Base-by-base conservation (phyloP, 345 rosid genomes). In the Rubroshorea leprosula region DNA sequence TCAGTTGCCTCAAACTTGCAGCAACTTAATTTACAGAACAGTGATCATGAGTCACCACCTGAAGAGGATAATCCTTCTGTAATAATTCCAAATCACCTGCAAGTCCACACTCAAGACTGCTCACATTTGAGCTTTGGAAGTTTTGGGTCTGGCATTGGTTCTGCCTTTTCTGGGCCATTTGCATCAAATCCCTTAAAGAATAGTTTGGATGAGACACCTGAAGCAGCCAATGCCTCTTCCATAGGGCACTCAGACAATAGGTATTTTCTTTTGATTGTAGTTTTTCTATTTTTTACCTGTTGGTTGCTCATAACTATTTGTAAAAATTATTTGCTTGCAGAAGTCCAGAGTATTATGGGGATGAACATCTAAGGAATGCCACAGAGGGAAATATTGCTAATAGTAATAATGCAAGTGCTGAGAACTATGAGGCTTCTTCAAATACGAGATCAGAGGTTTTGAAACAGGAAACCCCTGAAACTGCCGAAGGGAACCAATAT, bases 101-200 rank as follows among this genome's bases (percentile, higher is more conserved):
- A 85, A 75, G 82, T 94, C 61, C 88, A 94, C 65, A 62, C 85
- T 46, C 74, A 76, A 44, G 96, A 87, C 38, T 89, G 99, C 78
- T 79, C 88, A 0, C 97, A 87, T 72, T 78, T 93, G 80, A 90
- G 96, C 74, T 93, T 93, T 66, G 99, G 99, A 51, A 93, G 96
- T 65, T 93, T 93, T 76, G 96, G 89, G 71, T 25, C 92, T 64
- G 84, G 77, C 44, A 58, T 75, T 50, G 58, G 72, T 71, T 68
- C 85, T 57, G 61, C 54, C 13, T 76, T 78, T 61, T 63, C 85
- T 45, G 84, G 71, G 55, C 68, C 80, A 51, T 76, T 74, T 72
- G 77, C 77, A 52, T 70, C 92, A 51, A 77, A 65, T 71, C 70
- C 81, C 25, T 43, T 77, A 61, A 81, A 81, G 72, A 74, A 66